phyloP scores from a whole-genome alignment of 495 filamentous ascomycete species.

The Penicillium canariense region DNA sequence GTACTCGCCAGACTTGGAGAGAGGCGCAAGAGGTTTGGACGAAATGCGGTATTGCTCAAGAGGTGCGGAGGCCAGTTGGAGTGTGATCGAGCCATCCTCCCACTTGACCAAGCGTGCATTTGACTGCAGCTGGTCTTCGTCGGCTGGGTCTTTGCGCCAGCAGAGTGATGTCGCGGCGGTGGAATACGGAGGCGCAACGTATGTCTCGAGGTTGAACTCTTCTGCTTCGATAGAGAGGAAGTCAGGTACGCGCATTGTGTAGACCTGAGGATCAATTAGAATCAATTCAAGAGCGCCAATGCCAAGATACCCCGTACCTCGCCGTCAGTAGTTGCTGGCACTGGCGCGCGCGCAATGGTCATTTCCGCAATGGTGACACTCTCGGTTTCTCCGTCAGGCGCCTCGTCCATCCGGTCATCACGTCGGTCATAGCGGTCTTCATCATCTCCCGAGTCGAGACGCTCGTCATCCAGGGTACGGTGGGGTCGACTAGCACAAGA shows the following conservation, averaged over 20 bases:
- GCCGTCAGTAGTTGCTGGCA: constrained; percentile 70
- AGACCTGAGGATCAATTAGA: constrained; percentile 51
- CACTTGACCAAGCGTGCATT: constrained; percentile 76
- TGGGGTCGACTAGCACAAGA: constrained; percentile 47
- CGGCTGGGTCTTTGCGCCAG: constrained; percentile 65
- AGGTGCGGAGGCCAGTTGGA: constrained; percentile 70
- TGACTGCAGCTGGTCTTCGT: constrained; percentile 60
- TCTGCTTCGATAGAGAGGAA: constrained; percentile 76
- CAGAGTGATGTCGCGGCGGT: constrained; percentile 67
- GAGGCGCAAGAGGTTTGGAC: constrained; percentile 71
- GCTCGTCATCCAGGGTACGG: constrained; percentile 66
- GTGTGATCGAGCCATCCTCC: constrained; percentile 81
- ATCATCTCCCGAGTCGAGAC: constrained; percentile 80
- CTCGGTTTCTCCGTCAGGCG: constrained; percentile 41
- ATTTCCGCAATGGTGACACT: constrained; percentile 56
- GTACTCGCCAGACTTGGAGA: constrained; percentile 58
- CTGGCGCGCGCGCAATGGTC: constrained; percentile 60
- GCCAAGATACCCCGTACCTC: constrained; percentile 38
- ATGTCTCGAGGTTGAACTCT: constrained; percentile 70
- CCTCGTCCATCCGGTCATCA: constrained; percentile 48
- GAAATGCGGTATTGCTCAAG: constrained; percentile 76
- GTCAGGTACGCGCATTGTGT: constrained; percentile 73
- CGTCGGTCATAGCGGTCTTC: constrained; percentile 53
- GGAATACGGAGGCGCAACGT: constrained; percentile 64
- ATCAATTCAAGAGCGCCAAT: neutral